Conservation (phyloP, 2,329 filamentous ascomycete species). For the Hypoxylon sp. region DNA sequence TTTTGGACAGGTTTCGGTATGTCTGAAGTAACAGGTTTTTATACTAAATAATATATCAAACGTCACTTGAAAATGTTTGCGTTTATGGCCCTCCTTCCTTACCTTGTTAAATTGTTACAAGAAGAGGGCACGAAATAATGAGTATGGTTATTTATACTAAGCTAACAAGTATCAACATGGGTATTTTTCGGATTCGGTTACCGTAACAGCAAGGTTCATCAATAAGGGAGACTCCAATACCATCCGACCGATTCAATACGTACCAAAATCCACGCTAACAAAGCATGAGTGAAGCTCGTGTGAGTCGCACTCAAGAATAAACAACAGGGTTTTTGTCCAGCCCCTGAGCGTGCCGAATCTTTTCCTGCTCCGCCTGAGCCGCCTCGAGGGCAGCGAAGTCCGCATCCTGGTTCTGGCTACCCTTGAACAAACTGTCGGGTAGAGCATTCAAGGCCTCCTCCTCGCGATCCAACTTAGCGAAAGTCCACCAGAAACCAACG, state of each 20-base stretch:
- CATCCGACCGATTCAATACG: background rate
- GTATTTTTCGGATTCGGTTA: background rate
- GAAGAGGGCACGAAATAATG: background rate
- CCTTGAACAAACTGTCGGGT: constrained; percentile 54
- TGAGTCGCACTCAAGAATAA: background rate
- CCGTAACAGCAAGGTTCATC: background rate
- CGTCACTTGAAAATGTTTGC: too few relatives aligned
- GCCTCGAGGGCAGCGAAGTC: constrained; percentile 48
- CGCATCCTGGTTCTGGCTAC: constrained; percentile 47
- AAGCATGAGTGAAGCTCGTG: background rate
- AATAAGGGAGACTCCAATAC: background rate
- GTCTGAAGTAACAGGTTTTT: too few relatives aligned
- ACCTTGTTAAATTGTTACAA: background rate
- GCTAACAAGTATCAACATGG: constrained; percentile 5
- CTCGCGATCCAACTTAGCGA: constrained; percentile 71
- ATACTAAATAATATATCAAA: too few relatives aligned
- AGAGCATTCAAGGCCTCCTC: constrained; percentile 78
- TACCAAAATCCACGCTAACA: background rate
- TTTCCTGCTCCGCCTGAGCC: constrained; percentile 49
- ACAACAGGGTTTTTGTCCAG: constrained; percentile 36
- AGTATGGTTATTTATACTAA: constrained; percentile 4
- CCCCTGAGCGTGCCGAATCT: constrained; percentile 48
- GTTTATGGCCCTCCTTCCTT: too few relatives aligned
- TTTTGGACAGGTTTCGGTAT: too few relatives aligned
- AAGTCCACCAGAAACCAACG: constrained; percentile 77